Percentiles rank a stretch among this genome's conserved stretches.
Evolutionary conservation across 2,329 filamentous ascomycete species (phyloP).

Genomic region (Cadophora sp.): DNA sequence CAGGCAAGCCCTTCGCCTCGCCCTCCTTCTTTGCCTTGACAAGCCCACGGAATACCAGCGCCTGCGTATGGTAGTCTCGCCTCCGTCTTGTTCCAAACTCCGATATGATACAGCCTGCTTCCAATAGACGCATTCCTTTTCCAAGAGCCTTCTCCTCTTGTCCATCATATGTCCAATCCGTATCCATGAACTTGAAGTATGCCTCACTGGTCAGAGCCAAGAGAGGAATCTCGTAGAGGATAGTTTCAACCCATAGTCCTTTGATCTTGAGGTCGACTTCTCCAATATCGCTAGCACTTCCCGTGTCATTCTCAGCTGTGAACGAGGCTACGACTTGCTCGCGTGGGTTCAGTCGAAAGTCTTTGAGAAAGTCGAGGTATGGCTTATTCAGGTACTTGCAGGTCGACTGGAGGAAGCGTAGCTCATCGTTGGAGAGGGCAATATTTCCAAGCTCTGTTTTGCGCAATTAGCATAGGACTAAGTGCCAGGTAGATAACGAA

Average conservation of each 20-base stretch:
- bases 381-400: constrained; percentile 81
- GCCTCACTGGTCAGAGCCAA: constrained; percentile 92
- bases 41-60: constrained; percentile 88
- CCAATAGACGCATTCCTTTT: constrained; percentile 79
- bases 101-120: constrained; percentile 86
- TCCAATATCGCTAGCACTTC: constrained; percentile 70
- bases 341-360: constrained; percentile 80
- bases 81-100: constrained; percentile 92
- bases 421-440: constrained; percentile 78
- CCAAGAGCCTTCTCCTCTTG: constrained; percentile 85
- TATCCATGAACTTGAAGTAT: constrained; percentile 97
- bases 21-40: constrained; percentile 77
- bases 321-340: constrained; percentile 76
- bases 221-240: constrained; percentile 96
- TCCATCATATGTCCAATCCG: constrained; percentile 85
- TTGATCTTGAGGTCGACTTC: constrained; percentile 78
- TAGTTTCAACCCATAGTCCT: constrained; percentile 92
- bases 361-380: constrained; percentile 82
- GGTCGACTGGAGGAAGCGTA: constrained; percentile 76
- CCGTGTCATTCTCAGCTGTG: constrained; percentile 61
- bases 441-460: constrained; percentile 79
- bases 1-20: constrained; percentile 66
- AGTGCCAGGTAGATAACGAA: not conserved
- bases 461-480: constrained; percentile 39
- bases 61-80: constrained; percentile 93